These are phyloP conservation scores for Globisporangium yorkense DNA, from an alignment of 352 stramenopile species.

Conservation along the genomic window DNA sequence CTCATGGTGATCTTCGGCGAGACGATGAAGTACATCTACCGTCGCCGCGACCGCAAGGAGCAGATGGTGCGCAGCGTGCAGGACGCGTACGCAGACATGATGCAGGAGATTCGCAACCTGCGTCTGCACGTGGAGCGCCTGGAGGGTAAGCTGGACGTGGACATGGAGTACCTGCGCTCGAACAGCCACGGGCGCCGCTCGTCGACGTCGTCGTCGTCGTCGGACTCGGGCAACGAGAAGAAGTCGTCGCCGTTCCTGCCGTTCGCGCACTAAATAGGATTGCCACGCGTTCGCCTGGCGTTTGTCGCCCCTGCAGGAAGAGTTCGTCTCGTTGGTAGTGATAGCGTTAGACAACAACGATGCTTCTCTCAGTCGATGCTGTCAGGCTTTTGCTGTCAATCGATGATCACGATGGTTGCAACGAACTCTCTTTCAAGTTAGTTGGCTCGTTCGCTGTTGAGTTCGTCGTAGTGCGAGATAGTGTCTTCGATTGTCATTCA, in stretches of 20 bases:
- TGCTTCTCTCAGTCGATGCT: too few relatives aligned
- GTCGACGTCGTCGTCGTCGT: conserved; percentile 49
- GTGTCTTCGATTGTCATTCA: background rate
- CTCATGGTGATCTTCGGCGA: conserved; percentile 65
- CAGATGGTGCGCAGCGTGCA: conserved; percentile 27
- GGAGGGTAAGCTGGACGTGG: conserved; percentile 47
- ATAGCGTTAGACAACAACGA: background rate
- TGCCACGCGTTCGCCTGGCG: background rate
- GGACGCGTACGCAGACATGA: conserved; percentile 34
- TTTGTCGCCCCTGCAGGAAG: background rate
- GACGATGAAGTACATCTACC: conserved; percentile 62
- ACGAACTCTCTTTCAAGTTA: too few relatives aligned
- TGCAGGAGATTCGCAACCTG: conserved; percentile 56
- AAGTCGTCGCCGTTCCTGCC: conserved; percentile 16
- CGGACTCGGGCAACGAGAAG: conserved; percentile 24
- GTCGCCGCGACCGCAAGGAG: conserved; percentile 45
- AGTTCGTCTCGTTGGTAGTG: background rate
- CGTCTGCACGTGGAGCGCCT: conserved; percentile 53
- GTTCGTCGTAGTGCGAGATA: too few relatives aligned
- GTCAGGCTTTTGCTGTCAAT: too few relatives aligned
- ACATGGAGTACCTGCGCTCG: conserved; percentile 34
- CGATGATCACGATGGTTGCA: too few relatives aligned
- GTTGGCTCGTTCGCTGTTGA: too few relatives aligned
- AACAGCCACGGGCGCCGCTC: conserved; percentile 38
- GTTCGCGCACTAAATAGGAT: background rate